A percentile compares a stretch with the other conserved stretches of the same genome.
Evolutionary conservation across 306 rosid species (phyloP).

Genomic region (Arachis hypogaea): DNA sequence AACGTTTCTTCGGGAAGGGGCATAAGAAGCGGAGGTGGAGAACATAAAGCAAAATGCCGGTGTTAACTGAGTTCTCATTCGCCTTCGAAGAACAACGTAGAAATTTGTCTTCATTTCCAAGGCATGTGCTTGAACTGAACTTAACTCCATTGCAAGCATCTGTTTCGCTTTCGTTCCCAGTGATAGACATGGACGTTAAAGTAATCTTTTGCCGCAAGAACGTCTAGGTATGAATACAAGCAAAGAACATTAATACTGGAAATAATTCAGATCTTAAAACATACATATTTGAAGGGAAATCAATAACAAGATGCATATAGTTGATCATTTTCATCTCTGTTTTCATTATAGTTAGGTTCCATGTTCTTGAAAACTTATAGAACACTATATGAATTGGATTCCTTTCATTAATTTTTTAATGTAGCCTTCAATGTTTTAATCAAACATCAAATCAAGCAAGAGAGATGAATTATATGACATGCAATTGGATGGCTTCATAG

Average conservation of each 20-base stretch:
- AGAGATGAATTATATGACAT: slow-evolving; percentile 9
- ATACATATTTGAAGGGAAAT: slow-evolving; percentile 9
- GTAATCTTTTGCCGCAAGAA: slow-evolving; percentile 85
- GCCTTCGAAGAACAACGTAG: slow-evolving; percentile 43
- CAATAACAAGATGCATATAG: not conserved
- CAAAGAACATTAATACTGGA: slow-evolving; percentile 31
- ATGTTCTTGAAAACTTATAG: not conserved
- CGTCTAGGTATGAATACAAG: slow-evolving; percentile 56
- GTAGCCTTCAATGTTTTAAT: not conserved
- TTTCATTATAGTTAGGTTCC: not conserved
- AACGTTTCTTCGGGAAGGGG: slow-evolving; percentile 57
- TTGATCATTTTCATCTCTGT: not conserved
- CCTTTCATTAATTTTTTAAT: too few relatives aligned
- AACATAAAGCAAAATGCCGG: slow-evolving; percentile 66
- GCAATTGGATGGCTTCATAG: slow-evolving; percentile 15
- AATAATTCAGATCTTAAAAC: not conserved
- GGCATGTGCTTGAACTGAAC: slow-evolving; percentile 24
- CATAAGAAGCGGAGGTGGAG: slow-evolving; percentile 75
- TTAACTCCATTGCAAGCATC: slow-evolving; percentile 37
- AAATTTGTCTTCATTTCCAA: slow-evolving; percentile 37
- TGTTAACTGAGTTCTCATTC: slow-evolving; percentile 39
- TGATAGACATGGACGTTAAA: slow-evolving; percentile 46
- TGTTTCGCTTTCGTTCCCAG: slow-evolving; percentile 43
- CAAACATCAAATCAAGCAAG: not conserved
- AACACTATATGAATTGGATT: not conserved